Percentiles rank a stretch among this genome's conserved stretches.
These are phyloP conservation scores for Wickerhamomyces subpelliculosus DNA, from an alignment of 805 yeast genomes.

Conservation along the genomic window DNA sequence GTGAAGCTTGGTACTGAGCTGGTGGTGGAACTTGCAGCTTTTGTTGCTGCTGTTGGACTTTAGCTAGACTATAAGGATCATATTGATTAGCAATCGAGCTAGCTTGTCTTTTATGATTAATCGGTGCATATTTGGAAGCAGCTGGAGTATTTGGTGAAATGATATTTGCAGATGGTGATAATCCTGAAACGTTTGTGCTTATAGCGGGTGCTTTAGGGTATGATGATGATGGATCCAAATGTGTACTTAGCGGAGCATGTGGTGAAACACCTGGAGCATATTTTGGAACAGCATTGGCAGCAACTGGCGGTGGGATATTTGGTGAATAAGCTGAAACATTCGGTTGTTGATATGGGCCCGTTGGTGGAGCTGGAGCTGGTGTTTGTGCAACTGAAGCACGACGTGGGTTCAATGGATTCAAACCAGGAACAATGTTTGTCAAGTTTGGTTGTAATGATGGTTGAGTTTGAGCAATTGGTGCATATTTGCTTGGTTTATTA, in stretches of 20 bases:
- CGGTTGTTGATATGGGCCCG: constrained; percentile 3
- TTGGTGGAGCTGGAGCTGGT: constrained; percentile 2
- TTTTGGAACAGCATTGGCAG: constrained; percentile 6
- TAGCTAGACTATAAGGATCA: constrained; percentile 19
- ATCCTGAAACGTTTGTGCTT: not conserved
- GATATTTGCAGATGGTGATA: constrained; percentile 9
- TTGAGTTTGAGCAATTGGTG: constrained; percentile 2
- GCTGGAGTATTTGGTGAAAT: constrained; percentile 9
- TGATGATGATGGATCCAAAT: not conserved
- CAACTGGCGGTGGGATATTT: constrained; percentile 7
- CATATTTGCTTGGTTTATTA: too few species aligned
- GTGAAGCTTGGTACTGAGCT: not conserved
- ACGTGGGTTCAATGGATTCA: too few species aligned
- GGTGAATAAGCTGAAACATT: constrained; percentile 4
- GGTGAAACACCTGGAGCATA: constrained; percentile 1
- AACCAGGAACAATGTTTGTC: too few species aligned
- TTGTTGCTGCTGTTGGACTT: constrained; percentile 3
- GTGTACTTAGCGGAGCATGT: not conserved
- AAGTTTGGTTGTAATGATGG: too few species aligned
- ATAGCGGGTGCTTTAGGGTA: not conserved
- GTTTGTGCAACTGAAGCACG: too few species aligned
- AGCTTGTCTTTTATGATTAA: constrained; percentile 22
- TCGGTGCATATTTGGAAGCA: constrained; percentile 34
- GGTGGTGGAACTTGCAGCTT: not conserved
- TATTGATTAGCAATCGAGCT: constrained; percentile 22